Evolutionary conservation across 108 stramenopile species (phyloP), one percentile per base, ranked within the genome.

Genomic region (Nitzschia palea): DNA sequence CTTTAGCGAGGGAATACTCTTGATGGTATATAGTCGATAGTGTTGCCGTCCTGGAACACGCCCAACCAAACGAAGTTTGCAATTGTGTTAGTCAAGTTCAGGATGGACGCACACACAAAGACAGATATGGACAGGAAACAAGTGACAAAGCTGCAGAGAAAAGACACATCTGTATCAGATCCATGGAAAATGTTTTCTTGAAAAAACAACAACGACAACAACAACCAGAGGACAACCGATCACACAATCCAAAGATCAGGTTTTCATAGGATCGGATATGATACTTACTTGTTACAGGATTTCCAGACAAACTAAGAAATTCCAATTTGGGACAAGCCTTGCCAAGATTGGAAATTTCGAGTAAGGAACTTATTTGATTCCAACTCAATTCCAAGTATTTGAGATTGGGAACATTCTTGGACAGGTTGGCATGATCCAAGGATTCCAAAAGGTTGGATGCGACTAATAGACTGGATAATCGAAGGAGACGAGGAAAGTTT

Each of bases 271-370:
- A 42, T 6, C 14, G 17, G 3, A 40, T 29, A 18, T 17, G 28
- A 32, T 45, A 89, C 88, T 89, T 76, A 89, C 87, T 79, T 57
- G 87, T 86, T 5, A 93, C 87, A 50, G 91, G 86, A 74, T 93
- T 93, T 23, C 87, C 87, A 37, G 54, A 57, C 44, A 93, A 77
- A 55, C 69, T 81, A 50, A 93, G 68, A 65, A 80, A 77, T 68
- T 89, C 77, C 42, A 93, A 74, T 53, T 85, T 83, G 32, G 76
- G 55, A 72, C 80, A 90, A 18, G 86, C 91, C 54, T 78, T 58
- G 25, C 82, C 91, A 50, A 93, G 61, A 53, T 84, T 85, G 23
- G 68, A 74, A 20, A 93, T 47, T 44, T 86, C 80, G 63, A 80
- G 73, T 71, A 89, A 76, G 8, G 83, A 82, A 25, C 67, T 65